phyloP scores from a whole-genome alignment of 2,329 filamentous ascomycete genomes.

The Arthrocladium fulminans region DNA sequence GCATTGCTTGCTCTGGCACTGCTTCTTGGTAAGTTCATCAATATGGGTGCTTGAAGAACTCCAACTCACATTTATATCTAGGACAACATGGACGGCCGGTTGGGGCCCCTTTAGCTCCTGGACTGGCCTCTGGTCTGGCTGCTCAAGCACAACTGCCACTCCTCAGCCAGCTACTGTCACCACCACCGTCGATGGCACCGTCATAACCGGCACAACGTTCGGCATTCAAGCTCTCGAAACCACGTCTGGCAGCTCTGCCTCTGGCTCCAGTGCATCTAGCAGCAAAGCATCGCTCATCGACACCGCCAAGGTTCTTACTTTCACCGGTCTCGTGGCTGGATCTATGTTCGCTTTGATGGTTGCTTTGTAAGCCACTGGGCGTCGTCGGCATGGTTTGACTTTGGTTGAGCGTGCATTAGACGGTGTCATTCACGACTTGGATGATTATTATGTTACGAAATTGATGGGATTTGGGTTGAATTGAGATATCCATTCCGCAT shows the following conservation, averaged over 20 bases:
- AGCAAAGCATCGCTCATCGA: slow-evolving; percentile 9
- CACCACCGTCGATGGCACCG: slow-evolving; percentile 17
- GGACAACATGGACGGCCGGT: slow-evolving; percentile 23
- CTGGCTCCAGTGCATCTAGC: slow-evolving; percentile 12
- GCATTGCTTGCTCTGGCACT: slow-evolving; percentile 19
- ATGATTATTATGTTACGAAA: slow-evolving; percentile 1
- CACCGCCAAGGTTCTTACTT: slow-evolving; percentile 13
- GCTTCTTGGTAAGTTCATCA: slow-evolving; percentile 10
- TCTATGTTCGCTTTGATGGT: slow-evolving; percentile 21
- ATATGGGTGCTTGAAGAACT: background rate
- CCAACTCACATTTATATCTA: background rate
- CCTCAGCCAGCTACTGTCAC: slow-evolving; percentile 22
- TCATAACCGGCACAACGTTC: slow-evolving; percentile 24
- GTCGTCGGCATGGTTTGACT: background rate
- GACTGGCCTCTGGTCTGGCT: slow-evolving; percentile 24
- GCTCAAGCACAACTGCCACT: slow-evolving; percentile 19
- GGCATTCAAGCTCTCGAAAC: slow-evolving; percentile 20
- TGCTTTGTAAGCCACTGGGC: slow-evolving; percentile 13
- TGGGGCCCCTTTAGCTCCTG: slow-evolving; percentile 16
- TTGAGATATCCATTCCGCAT: background rate
- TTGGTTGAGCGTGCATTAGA: background rate
- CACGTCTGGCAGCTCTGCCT: slow-evolving; percentile 11
- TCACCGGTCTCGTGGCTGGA: slow-evolving; percentile 18
- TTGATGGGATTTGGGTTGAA: background rate
- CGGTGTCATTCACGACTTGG: slow-evolving; percentile 2